Evolutionary conservation across 768 basidiomycete species (phyloP).

Genomic region (Leccinum subtestaceum): DNA sequence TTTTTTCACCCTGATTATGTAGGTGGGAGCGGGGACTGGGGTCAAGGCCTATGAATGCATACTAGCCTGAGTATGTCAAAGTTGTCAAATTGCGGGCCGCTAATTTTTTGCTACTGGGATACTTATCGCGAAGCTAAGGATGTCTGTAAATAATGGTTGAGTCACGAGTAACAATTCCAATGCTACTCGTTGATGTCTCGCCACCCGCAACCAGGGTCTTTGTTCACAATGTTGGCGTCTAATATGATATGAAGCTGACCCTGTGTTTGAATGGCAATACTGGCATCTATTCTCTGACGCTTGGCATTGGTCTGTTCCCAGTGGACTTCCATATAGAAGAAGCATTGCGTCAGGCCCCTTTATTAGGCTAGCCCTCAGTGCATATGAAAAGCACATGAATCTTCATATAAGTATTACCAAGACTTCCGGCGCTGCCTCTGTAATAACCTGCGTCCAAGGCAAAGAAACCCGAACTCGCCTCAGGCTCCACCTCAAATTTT

Average conservation of each 20-base stretch:
- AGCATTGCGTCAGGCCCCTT: background rate
- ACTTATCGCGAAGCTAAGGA: background rate
- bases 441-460: background rate
- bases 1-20: too few relatives aligned
- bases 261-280: too few relatives aligned
- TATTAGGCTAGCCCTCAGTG: background rate
- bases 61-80: too few relatives aligned
- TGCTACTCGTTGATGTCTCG: background rate
- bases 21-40: too few relatives aligned
- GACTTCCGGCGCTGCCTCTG: background rate
- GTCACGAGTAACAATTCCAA: background rate
- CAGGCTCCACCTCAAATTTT: background rate
- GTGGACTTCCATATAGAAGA: background rate
- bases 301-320: background rate
- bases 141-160: background rate
- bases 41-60: too few relatives aligned
- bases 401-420: too few relatives aligned
- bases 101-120: too few relatives aligned
- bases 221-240: background rate
- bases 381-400: background rate
- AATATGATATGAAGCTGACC: background rate
- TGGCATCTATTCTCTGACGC: background rate
- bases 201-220: background rate
- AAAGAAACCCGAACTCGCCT: background rate
- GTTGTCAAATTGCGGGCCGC: too few relatives aligned